Evolutionary conservation across 768 basidiomycete genomes (phyloP), one percentile per base, ranked within the genome.

Genomic region (Boletus speciosus): DNA sequence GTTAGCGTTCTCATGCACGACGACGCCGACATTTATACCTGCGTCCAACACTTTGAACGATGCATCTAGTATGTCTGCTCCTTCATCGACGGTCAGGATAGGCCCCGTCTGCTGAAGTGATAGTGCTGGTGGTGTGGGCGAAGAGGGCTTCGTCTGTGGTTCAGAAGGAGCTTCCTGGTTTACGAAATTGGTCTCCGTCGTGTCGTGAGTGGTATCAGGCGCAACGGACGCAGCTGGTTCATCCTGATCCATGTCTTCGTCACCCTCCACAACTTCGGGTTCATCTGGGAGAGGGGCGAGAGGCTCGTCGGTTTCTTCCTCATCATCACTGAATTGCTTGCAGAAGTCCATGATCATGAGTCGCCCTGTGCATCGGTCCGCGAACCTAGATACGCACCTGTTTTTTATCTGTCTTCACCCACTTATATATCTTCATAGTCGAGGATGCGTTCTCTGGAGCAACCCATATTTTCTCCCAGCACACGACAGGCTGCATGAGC

Each of bases 261-360:
- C 80, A n/a, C 76, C 81, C 34, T 91, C 90, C 1, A 81, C 83
- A 8, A 81, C 81, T 66, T 92, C 90, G 25, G 84, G 81, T 60
- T 91, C 90, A 52, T 82, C 81, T 5, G 88, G 90, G 40, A 93
- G 74, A 16, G 90, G 90, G 1, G 83, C 90, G 25, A 93, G 77
- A 14, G 90, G 89, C 62, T 89, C 88, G 60, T 93, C 88, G 0
- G 74, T 81, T 57, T 84, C 86, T 47, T 81, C 87, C 63, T 93
- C 91, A 54, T 92, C 88, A 63, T 93, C 90, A 63, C 87, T 90
- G 62, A 93, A 93, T 78, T 91, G 88, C 90, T 93, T 66, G 57
- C 49, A 56, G 35, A 49, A 41, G 44, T 43, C 47, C 43, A 47
- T 54, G 43, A 31, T 44, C 39, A 52, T 43, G 29, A 52, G 52